These are phyloP conservation scores for Mycena indigotica DNA, from an alignment of 768 basidiomycete genomes.

Conservation along the genomic window DNA sequence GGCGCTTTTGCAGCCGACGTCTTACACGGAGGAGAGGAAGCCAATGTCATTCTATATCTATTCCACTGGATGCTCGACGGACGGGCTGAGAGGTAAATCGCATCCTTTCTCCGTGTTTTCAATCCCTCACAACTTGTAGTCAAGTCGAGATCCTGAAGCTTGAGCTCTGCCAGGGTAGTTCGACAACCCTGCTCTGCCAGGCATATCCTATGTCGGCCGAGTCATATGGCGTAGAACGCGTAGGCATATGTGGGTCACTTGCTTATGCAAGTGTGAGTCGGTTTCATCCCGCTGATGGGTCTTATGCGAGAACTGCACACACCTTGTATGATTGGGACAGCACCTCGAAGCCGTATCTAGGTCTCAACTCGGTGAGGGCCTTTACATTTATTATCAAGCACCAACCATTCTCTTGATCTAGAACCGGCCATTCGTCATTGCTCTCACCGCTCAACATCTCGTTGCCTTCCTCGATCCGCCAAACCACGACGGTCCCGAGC, in stretches of 20 bases:
- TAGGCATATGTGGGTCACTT: neutral
- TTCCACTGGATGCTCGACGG: neutral
- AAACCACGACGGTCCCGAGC: neutral
- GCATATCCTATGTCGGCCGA: neutral
- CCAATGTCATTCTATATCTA: slow-evolving; percentile 8
- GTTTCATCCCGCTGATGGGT: neutral
- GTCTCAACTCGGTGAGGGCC: neutral
- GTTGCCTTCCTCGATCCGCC: neutral
- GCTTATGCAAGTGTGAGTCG: neutral
- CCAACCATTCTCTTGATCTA: too few relatives aligned
- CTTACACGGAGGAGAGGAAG: slow-evolving; percentile 1
- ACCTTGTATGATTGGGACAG: neutral
- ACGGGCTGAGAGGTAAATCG: neutral
- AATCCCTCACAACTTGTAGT: too few relatives aligned
- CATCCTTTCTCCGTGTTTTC: too few relatives aligned
- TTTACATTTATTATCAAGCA: too few relatives aligned
- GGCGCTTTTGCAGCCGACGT: slow-evolving; percentile 4
- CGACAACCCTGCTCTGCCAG: neutral
- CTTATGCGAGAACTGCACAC: neutral
- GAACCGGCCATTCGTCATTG: neutral
- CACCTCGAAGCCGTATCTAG: neutral
- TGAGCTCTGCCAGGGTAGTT: slow-evolving; percentile 5
- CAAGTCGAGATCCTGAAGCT: slow-evolving; percentile 5
- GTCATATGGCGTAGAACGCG: neutral
- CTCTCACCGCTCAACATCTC: slow-evolving; percentile 1